These are phyloP conservation scores for Gamarada debralockiae DNA, from an alignment of 495 filamentous ascomycete genomes.

Conservation along the genomic window DNA sequence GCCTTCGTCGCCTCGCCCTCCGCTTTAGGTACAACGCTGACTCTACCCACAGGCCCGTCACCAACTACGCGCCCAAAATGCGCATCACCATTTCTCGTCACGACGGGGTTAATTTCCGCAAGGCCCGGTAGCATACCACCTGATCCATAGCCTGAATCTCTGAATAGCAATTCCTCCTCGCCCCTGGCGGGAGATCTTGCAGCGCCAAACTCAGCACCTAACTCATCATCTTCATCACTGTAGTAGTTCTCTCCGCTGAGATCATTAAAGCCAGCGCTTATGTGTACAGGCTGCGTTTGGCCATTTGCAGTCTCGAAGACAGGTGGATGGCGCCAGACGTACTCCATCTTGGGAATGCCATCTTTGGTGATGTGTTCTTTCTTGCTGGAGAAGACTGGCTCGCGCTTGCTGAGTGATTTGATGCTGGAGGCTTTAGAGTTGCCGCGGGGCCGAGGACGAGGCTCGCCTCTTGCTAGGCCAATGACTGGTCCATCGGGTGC, in stretches of 20 bases:
- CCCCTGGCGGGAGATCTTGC: neutral
- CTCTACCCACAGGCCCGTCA: neutral
- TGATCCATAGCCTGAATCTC: slow-evolving; percentile 3
- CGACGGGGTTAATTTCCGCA: neutral
- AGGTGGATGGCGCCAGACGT: slow-evolving; percentile 21
- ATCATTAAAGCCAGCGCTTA: slow-evolving; percentile 9
- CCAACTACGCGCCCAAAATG: neutral
- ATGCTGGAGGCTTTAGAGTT: neutral
- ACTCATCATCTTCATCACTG: neutral
- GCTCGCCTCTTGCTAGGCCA: slow-evolving; percentile 13
- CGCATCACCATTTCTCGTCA: neutral
- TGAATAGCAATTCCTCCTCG: slow-evolving; percentile 2
- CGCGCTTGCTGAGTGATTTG: neutral
- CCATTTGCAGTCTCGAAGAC: slow-evolving; percentile 13
- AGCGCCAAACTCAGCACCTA: neutral
- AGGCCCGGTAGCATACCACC: slow-evolving; percentile 2
- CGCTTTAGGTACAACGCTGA: neutral
- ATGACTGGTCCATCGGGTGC: slow-evolving; percentile 12
- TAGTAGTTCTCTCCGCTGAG: neutral
- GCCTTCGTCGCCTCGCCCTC: neutral
- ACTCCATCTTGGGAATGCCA: slow-evolving; percentile 18
- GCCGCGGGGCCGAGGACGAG: neutral
- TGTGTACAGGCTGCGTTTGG: slow-evolving; percentile 3
- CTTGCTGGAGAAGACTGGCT: slow-evolving; percentile 19
- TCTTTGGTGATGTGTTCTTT: slow-evolving; percentile 19